Percentiles rank a stretch among this genome's conserved stretches.
phyloP scores from a whole-genome alignment of 192 early-diverging fungal species.

The Entomortierella chlamydospora region DNA sequence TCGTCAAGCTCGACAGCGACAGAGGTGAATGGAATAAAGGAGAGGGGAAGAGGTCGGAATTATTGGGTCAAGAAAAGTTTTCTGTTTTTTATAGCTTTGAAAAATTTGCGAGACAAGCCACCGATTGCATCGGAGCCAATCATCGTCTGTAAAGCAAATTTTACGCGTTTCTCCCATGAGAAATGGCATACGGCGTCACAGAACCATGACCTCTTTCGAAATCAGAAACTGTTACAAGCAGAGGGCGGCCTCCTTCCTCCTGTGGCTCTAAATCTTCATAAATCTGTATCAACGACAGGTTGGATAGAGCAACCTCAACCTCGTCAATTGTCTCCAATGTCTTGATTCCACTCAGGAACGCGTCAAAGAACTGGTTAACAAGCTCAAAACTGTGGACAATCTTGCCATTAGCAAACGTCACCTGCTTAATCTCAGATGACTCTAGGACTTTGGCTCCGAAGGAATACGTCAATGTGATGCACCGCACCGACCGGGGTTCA shows the following conservation, averaged over 20 bases:
- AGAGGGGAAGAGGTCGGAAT: not conserved
- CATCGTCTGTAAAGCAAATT: not conserved
- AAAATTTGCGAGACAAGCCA: not conserved
- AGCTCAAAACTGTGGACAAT: slow-evolving; percentile 60
- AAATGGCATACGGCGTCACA: slow-evolving; percentile 35
- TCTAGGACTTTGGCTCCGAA: slow-evolving; percentile 61
- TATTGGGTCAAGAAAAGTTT: not conserved
- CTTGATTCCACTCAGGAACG: slow-evolving; percentile 62
- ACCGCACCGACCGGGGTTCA: slow-evolving; percentile 55
- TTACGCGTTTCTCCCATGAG: not conserved
- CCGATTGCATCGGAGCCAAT: not conserved
- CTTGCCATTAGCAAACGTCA: slow-evolving; percentile 46
- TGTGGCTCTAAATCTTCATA: slow-evolving; percentile 28
- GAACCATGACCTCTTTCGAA: slow-evolving; percentile 59
- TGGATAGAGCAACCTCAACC: slow-evolving; percentile 61
- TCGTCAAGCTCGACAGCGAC: not conserved
- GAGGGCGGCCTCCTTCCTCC: not conserved
- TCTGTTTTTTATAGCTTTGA: not conserved
- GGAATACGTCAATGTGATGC: slow-evolving; percentile 61
- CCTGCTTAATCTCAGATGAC: slow-evolving; percentile 60
- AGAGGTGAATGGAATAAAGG: not conserved
- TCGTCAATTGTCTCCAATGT: slow-evolving; percentile 56
- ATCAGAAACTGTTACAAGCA: slow-evolving; percentile 60
- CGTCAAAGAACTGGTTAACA: slow-evolving; percentile 67
- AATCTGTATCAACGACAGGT: slow-evolving; percentile 62